Evolutionary conservation across 495 filamentous ascomycete genomes (phyloP).

Genomic region (Penicillium canariense): DNA sequence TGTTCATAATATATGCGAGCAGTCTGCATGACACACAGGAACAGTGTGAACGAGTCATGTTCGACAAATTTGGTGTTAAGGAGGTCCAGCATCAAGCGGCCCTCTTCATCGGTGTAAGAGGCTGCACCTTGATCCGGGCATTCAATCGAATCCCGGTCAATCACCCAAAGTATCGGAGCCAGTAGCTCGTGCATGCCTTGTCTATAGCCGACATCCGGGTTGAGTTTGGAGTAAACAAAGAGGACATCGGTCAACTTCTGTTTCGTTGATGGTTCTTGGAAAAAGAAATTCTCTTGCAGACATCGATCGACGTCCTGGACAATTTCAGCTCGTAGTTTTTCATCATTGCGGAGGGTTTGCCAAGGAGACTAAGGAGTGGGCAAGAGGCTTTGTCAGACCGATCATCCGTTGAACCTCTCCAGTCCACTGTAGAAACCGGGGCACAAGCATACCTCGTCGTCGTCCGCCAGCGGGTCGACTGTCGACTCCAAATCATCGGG

Average conservation of each 20-base stretch:
- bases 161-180: constrained; percentile 85
- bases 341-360: constrained; percentile 78
- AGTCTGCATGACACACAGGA: constrained; percentile 79
- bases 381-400: constrained; percentile 37
- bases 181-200: constrained; percentile 98
- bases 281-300: constrained; percentile 89
- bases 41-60: constrained; percentile 87
- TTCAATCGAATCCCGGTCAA: constrained; percentile 78
- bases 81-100: constrained; percentile 57
- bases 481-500: constrained; percentile 73
- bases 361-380: constrained; percentile 73
- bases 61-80: constrained; percentile 74
- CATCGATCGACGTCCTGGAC: constrained; percentile 92
- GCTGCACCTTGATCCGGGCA: constrained; percentile 25
- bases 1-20: constrained; percentile 86
- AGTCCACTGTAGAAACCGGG: not conserved
- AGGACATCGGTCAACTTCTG: constrained; percentile 81
- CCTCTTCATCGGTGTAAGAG: constrained; percentile 25
- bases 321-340: constrained; percentile 82
- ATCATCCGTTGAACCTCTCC: constrained; percentile 3
- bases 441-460: constrained; percentile 62
- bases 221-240: constrained; percentile 93
- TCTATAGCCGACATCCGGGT: constrained; percentile 82
- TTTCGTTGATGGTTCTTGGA: constrained; percentile 76
- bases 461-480: constrained; percentile 83